phyloP scores from a whole-genome alignment of 345 rosid species.

The Brassica incana region DNA sequence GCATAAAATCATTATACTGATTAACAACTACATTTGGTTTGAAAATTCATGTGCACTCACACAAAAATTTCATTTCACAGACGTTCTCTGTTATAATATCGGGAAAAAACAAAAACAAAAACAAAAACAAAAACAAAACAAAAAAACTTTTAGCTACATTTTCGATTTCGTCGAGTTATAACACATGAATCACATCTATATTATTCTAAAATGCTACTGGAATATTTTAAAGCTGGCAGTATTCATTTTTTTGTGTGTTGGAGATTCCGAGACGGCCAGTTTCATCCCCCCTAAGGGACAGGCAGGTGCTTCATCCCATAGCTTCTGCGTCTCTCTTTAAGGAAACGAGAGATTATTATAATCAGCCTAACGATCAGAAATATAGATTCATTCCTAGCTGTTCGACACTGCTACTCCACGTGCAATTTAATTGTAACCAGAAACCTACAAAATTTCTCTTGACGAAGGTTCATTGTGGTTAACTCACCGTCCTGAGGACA shows the following conservation, averaged over 20 bases:
- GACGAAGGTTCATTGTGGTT: not conserved
- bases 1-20: not conserved
- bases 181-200: not conserved
- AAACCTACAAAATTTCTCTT: not conserved
- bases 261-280: slow-evolving; percentile 1
- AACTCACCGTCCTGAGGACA: not conserved
- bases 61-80: not conserved
- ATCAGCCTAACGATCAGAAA: slow-evolving; percentile 4
- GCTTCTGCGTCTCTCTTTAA: slow-evolving; percentile 29
- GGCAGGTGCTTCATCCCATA: slow-evolving; percentile 26
- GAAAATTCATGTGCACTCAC: not conserved
- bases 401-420: slow-evolving; percentile 24
- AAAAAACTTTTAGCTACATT: not conserved
- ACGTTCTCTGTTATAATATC: not conserved
- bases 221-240: not conserved
- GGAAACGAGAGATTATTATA: slow-evolving; percentile 19
- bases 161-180: not conserved
- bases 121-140: no score
- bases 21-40: not conserved
- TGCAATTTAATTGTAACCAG: slow-evolving; percentile 1
- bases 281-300: slow-evolving; percentile 22
- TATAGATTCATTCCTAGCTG: not conserved
- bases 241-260: not conserved
- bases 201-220: not conserved
- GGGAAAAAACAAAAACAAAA: not conserved